phyloP scores from a whole-genome alignment of 768 basidiomycete genomes.

The Obba rivulosa region DNA sequence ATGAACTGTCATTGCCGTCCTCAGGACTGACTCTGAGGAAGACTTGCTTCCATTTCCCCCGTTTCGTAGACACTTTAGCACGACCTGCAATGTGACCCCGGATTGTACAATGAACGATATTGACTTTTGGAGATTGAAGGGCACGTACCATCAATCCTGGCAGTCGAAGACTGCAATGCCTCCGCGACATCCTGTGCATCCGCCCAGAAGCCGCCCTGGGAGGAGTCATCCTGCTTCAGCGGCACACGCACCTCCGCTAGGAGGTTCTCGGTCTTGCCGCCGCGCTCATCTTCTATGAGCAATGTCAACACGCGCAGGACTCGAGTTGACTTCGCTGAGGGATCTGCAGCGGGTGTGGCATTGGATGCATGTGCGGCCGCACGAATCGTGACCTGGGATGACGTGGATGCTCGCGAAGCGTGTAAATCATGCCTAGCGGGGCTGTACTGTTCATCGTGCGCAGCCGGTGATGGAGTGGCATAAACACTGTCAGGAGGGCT shows the following conservation, averaged over 20 bases:
- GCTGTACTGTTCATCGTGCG: slow-evolving; percentile 6
- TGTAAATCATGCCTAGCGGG: neutral
- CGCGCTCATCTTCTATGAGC: slow-evolving; percentile 57
- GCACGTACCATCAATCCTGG: slow-evolving; percentile 60
- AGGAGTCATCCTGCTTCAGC: slow-evolving; percentile 41
- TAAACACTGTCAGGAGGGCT: neutral
- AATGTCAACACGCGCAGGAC: slow-evolving; percentile 49
- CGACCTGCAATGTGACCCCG: slow-evolving; percentile 37
- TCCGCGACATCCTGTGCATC: slow-evolving; percentile 60
- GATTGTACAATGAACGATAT: too few relatives aligned
- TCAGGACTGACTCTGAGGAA: slow-evolving; percentile 57
- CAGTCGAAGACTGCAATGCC: slow-evolving; percentile 54
- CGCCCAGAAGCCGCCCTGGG: slow-evolving; percentile 62
- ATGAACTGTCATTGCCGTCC: slow-evolving; percentile 44
- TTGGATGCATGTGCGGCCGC: neutral
- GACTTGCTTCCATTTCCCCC: slow-evolving; percentile 65
- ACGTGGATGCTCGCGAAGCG: neutral
- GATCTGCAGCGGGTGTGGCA: neutral
- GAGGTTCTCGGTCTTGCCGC: slow-evolving; percentile 46
- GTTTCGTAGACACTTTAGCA: slow-evolving; percentile 59
- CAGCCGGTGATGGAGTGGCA: neutral
- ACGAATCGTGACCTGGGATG: neutral
- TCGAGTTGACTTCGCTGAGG: slow-evolving; percentile 2
- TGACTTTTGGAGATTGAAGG: too few relatives aligned
- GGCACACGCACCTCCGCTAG: slow-evolving; percentile 63